Conservation (phyloP, 1,284 basidiomycete species). For the Cryptococcus sp. region DNA sequence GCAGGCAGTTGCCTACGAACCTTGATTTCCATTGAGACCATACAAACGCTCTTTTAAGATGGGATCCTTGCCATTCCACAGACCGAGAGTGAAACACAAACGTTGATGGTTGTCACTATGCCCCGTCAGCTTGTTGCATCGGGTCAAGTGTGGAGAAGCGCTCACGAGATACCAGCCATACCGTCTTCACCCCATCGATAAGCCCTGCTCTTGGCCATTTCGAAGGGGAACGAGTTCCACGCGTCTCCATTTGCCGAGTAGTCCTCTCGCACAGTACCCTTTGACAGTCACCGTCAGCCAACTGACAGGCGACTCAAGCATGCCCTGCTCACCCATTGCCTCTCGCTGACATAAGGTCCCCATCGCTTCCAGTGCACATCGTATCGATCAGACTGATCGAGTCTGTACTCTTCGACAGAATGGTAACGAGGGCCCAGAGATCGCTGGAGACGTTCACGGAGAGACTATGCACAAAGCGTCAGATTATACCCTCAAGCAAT, state of each 20-base stretch:
- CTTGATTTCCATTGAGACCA: conserved; percentile 88
- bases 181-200: conserved; percentile 99
- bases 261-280: conserved; percentile 97
- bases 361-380: conserved; percentile 92
- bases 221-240: conserved; percentile 97
- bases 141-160: neutral
- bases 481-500: neutral
- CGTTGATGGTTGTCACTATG: conserved; percentile 86
- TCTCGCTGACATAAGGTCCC: conserved; percentile 95
- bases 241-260: conserved; percentile 96
- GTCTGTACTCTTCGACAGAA: conserved; percentile 56
- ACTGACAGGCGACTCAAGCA: neutral
- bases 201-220: conserved; percentile 87
- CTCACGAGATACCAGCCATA: conserved; percentile 81
- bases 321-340: conserved; percentile 80
- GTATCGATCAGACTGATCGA: conserved; percentile 68
- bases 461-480: conserved; percentile 27
- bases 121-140: neutral
- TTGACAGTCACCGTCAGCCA: neutral
- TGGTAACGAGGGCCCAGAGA: conserved; percentile 48
- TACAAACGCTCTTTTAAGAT: conserved; percentile 97
- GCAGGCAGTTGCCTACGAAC: conserved; percentile 30
- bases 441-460: conserved; percentile 46
- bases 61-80: conserved; percentile 94
- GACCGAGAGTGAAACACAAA: conserved; percentile 81